A percentile compares a stretch with the other conserved stretches of the same genome.
These are phyloP conservation scores for Cordyceps farinosa DNA, from an alignment of 2,329 filamentous ascomycete genomes.

Conservation along the genomic window DNA sequence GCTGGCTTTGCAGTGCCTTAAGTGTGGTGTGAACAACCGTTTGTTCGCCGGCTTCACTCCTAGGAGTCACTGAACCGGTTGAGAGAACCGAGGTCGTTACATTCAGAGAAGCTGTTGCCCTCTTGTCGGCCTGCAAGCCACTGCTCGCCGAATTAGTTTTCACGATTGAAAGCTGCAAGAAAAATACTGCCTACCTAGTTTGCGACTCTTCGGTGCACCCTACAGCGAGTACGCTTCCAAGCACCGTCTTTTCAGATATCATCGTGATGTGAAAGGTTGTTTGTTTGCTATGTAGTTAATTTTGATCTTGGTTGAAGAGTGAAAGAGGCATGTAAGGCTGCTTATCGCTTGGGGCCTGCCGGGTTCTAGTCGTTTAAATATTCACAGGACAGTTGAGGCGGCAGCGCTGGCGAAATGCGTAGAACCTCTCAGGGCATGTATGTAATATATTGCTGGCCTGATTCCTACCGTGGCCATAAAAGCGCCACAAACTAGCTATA, in stretches of 20 bases:
- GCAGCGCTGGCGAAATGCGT: background rate
- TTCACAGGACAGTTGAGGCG: background rate
- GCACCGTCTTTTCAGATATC: background rate
- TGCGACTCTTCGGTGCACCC: slow-evolving; percentile 3
- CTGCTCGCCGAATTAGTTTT: slow-evolving; percentile 10
- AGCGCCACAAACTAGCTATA: background rate
- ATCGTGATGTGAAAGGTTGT: background rate
- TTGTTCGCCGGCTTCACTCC: background rate
- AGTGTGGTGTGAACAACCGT: background rate
- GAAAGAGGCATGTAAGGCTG: background rate
- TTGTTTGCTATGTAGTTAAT: background rate
- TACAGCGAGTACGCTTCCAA: background rate
- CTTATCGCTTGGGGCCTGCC: background rate
- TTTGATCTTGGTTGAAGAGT: background rate
- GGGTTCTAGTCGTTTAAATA: background rate
- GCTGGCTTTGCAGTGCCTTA: background rate
- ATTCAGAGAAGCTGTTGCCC: slow-evolving; percentile 1
- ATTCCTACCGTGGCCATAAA: background rate
- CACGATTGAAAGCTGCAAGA: background rate
- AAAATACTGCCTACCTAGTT: background rate
- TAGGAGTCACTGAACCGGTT: background rate
- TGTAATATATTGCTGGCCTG: background rate
- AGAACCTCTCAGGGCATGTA: background rate
- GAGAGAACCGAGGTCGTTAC: background rate
- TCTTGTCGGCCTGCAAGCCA: slow-evolving; percentile 13